Evolutionary conservation across 345 rosid species (phyloP), one percentile per base, ranked within the genome.

Genomic region (Crucihimalaya himalaica): DNA sequence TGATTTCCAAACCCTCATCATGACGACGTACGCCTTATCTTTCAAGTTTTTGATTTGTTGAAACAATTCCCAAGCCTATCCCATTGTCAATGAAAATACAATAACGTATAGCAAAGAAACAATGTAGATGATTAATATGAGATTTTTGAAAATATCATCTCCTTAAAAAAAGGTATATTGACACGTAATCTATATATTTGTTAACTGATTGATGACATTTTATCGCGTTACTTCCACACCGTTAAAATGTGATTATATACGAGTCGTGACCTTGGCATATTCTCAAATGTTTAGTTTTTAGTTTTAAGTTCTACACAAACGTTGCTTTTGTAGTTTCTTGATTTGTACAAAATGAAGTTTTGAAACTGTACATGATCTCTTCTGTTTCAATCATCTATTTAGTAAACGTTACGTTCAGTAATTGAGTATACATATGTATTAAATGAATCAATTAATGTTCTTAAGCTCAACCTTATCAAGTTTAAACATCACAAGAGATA

Each of bases 1-100:
- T 19, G 19, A 72, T 53, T 40, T 31, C 70, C 21, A 54, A 63
- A 25, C 46, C 27, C 63, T 53, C 42, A 63, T 53, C 28, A 37
- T 58, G 48, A 57, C 59, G 9, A 74, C 51, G 59, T 11, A 37
- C 2, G 3, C 39, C 50, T 64, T 32, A 55, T 45, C 50, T 45
- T 32, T 55, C 66, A 40, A 46, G 29, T 16, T 42, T 45, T 45
- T 18, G 52, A 63, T 31, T 51, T 39, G 62, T 52, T 72, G 23
- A 43, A 60, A 34, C 43, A 60, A 31, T 42, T 29, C 52, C 52
- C 18, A 57, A 52, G 66, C 56, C 50, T 34, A 45, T 45, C 50
- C 4, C 32, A 16, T 56, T 12, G 70, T 64, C 65, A 63, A 54
- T 23, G 45, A 63, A 31, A 52, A 35, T 15, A 8, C n/a, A 19